A percentile compares a stretch with the other conserved stretches of the same genome.
These are phyloP conservation scores for Lanzia echinophila DNA, from an alignment of 2,329 filamentous ascomycete species.

Conservation along the genomic window DNA sequence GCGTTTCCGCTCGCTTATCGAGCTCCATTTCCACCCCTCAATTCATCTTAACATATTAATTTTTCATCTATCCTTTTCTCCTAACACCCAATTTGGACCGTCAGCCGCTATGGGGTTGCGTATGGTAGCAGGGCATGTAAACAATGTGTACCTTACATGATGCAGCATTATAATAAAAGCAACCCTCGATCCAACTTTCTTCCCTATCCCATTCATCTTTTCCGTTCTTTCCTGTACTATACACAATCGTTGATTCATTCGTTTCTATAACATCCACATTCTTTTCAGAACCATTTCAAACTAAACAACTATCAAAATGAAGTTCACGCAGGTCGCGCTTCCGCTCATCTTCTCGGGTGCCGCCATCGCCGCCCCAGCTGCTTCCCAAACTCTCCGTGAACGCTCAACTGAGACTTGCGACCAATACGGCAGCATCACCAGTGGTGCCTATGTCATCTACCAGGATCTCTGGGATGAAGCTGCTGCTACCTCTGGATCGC, in stretches of 20 bases:
- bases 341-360: conserved; percentile 7
- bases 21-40: background rate
- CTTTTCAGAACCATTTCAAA: background rate
- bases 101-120: background rate
- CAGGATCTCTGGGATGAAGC: conserved; percentile 27
- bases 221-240: background rate
- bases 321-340: conserved; percentile 12
- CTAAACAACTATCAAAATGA: conserved; percentile 7
- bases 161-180: background rate
- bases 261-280: background rate
- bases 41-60: conserved; percentile 5
- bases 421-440: conserved; percentile 19
- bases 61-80: conserved; percentile 2
- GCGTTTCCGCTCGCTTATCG: conserved; percentile 2
- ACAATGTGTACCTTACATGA: too few species aligned
- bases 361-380: conserved; percentile 4
- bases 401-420: conserved; percentile 17
- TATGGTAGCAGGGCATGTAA: too few species aligned
- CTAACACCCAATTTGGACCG: background rate
- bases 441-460: conserved; percentile 34
- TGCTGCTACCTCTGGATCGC: conserved; percentile 14
- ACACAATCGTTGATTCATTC: background rate
- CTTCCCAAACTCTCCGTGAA: background rate
- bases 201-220: background rate
- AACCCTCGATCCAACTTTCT: background rate